Evolutionary conservation across 345 rosid genomes (phyloP).

Genomic region (Syzygium aromaticum): DNA sequence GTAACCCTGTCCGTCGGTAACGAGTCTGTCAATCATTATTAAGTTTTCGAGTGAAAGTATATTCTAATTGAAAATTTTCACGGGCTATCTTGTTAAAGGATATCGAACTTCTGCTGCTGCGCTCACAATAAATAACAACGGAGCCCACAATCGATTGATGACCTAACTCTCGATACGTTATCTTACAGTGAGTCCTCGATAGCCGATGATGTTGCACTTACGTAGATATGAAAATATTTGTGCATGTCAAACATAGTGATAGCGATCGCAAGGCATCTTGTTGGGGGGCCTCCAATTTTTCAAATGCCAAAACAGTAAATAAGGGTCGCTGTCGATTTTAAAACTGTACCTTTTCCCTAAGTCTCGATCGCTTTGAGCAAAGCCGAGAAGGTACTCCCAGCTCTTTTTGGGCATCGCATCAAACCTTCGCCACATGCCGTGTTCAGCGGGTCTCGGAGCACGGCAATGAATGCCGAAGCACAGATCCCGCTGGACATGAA

Average conservation of each 20-base stretch:
- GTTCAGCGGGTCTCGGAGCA: accelerated
- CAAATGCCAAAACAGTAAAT: background rate
- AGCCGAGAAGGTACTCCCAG: background rate
- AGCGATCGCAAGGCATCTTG: background rate
- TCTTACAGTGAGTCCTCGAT: background rate
- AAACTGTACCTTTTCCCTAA: background rate
- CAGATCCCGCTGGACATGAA: background rate
- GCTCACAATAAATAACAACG: background rate
- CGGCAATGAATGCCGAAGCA: background rate
- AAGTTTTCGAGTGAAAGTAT: accelerated
- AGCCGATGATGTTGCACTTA: background rate
- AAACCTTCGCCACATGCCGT: accelerated
- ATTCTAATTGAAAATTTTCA: background rate
- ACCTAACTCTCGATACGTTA: background rate
- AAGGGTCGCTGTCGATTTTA: background rate
- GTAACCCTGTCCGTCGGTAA: no score
- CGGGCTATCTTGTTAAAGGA: accelerated
- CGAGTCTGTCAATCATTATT: no score
- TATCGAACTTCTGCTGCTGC: accelerated
- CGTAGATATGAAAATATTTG: background rate
- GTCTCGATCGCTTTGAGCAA: background rate
- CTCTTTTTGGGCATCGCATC: background rate
- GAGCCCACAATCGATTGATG: accelerated
- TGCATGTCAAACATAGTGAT: background rate
- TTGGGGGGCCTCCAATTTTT: background rate